Evolutionary conservation across 805 yeast genomes (phyloP).

Genomic region (Ogataea glucozyma): DNA sequence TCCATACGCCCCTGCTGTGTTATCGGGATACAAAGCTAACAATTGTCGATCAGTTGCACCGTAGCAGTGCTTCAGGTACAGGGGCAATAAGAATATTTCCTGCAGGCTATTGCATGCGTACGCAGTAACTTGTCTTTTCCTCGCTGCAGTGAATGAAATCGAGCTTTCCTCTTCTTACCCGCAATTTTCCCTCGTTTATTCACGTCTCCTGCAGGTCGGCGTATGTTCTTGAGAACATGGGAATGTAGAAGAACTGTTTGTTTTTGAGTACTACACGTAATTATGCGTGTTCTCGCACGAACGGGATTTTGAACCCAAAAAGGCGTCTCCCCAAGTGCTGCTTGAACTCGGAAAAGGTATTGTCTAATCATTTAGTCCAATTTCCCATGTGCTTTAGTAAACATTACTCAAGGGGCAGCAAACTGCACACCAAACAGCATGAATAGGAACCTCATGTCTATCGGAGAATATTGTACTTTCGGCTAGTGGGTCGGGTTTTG

Average conservation of each 20-base stretch:
- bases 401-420: background rate
- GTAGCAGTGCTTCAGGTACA: background rate
- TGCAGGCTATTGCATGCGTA: no score
- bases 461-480: no score
- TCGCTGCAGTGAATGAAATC: no score
- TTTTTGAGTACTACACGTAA: background rate
- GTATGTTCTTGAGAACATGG: background rate
- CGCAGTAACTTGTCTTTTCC: no score
- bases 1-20: background rate
- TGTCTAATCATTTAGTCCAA: no score
- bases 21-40: no score
- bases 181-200: background rate
- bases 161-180: background rate
- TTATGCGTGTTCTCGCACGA: no score
- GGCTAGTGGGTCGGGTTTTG: no score
- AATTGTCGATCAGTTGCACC: conserved; percentile 1
- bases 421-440: background rate
- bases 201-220: background rate
- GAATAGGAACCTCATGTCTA: background rate
- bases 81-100: background rate
- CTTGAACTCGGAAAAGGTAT: background rate
- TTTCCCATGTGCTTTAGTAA: no score
- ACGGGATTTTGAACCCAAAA: no score
- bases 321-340: no score
- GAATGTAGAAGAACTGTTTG: conserved; percentile 3